Conservation (phyloP, 352 stramenopile genomes). For the Globisporangium recalcitrans region DNA sequence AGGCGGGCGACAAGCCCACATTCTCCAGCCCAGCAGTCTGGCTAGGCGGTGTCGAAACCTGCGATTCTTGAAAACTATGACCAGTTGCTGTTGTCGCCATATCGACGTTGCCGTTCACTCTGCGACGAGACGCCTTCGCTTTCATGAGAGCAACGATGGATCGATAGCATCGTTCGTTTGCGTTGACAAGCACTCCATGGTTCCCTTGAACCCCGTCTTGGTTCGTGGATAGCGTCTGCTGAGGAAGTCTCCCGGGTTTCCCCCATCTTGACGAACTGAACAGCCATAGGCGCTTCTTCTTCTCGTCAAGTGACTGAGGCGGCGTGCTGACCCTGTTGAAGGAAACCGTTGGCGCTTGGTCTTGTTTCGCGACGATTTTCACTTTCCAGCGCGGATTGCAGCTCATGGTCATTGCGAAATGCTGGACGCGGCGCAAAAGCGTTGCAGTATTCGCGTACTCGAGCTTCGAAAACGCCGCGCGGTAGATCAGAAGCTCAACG, state of each 20-base stretch:
- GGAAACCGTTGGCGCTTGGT: not conserved
- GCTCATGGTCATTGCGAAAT: slow-evolving; percentile 23
- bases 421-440: slow-evolving; percentile 19
- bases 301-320: not conserved
- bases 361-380: slow-evolving; percentile 15
- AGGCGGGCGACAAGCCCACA: not conserved
- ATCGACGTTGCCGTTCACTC: not conserved
- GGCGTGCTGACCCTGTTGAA: not conserved
- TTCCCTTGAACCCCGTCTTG: not conserved
- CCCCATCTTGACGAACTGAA: slow-evolving; percentile 20
- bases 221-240: not conserved
- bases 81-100: not conserved
- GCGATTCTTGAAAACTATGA: not conserved
- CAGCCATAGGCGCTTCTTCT: slow-evolving; percentile 19
- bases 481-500: slow-evolving; percentile 23
- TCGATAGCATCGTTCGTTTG: slow-evolving; percentile 15
- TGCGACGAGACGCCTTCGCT: not conserved
- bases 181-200: slow-evolving; percentile 20
- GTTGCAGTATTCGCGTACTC: slow-evolving; percentile 18
- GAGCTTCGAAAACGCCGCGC: slow-evolving; percentile 17
- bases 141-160: slow-evolving; percentile 11
- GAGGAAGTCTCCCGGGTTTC: not conserved
- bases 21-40: not conserved
- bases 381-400: slow-evolving; percentile 18
- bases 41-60: too few species aligned